Base-by-base conservation (phyloP, 2,329 filamentous ascomycete genomes). In the Blumeriella jaapii region DNA sequence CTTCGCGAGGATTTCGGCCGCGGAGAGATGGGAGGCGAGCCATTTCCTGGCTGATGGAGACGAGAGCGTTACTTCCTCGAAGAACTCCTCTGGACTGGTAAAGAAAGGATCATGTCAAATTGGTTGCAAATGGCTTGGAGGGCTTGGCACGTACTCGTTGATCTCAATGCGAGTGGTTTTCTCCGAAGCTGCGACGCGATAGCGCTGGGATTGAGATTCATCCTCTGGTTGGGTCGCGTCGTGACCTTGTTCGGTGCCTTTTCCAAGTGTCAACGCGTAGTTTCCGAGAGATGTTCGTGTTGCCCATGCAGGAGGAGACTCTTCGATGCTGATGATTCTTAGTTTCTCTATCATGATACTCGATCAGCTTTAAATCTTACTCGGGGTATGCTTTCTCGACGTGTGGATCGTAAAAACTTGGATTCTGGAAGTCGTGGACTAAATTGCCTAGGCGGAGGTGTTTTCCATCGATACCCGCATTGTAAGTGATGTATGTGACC, bases 361-460 rank as follows among this genome's bases (percentile, higher is more conserved):
- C n/a, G 10, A 9, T 4, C 6, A 14, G n/a, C 8, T 15, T 9
- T 22, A 6, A 35, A 29, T 41, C 40, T 33, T 20, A 47, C 47
- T 49, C 47, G 2, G 43, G 39, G 26, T 45, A 49, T n/a, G 37
- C 29, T 15, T 40, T 46, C 22, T 45, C 45, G 15, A 44, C 36
- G 17, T 46, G 47, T 1, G 47, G 47, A 5, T 49, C 47, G 25
- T 43, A 33, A 11, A 29, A 28, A 3, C 34, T 41, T 3, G 47
- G 47, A 12, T 45, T 23, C 14, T 44, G 31, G 30, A 36, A 42
- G 29, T 48, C 41, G 34, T 49, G 45, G 11, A 47, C 45, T 11
- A 49, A 41, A 25, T 48, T 49, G 30, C 47, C 45, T 5, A 49
- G 37, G 29, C 48, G 45, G 18, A 49, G 31, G 20, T 48, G 31